Evolutionary conservation across 1,284 basidiomycete genomes (phyloP).

Genomic region (Sporisorium exsertum): DNA sequence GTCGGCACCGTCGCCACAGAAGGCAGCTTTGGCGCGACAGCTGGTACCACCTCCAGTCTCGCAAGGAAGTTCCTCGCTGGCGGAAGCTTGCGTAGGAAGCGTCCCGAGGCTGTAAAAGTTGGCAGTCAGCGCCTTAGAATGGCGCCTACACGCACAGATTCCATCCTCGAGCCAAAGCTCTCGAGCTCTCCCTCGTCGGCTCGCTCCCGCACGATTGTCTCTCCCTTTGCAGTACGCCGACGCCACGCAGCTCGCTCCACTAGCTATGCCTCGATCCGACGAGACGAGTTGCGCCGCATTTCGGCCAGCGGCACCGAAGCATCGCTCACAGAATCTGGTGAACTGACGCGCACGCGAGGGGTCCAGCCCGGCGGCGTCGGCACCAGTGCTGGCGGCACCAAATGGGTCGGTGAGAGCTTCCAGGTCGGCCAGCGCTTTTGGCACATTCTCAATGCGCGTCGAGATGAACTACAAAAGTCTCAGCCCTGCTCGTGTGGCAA

Average conservation of each 20-base stretch:
- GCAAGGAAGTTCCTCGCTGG: constrained; percentile 33
- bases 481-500: constrained; percentile 28
- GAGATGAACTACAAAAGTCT: constrained; percentile 24
- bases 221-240: constrained; percentile 35
- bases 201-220: constrained; percentile 20
- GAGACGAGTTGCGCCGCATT: constrained; percentile 9
- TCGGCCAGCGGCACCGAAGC: constrained; percentile 26
- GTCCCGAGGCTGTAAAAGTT: constrained; percentile 12
- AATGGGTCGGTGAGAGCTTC: constrained; percentile 65
- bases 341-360: constrained; percentile 14
- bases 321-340: constrained; percentile 11
- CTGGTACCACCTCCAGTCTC: constrained; percentile 29
- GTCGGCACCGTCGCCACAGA: constrained; percentile 54
- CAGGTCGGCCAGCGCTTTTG: constrained; percentile 60
- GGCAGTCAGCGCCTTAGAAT: constrained; percentile 9
- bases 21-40: constrained; percentile 53
- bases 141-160: constrained; percentile 11
- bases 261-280: constrained; percentile 32
- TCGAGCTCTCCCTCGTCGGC: constrained; percentile 16
- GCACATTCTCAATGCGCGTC: constrained; percentile 51
- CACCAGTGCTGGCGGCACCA: constrained; percentile 63
- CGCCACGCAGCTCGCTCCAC: constrained; percentile 20
- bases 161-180: constrained; percentile 1
- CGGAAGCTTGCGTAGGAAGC: constrained; percentile 31
- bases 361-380: constrained; percentile 53